Conservation (phyloP, 352 stramenopile genomes). For the Phytopythium vexans region DNA sequence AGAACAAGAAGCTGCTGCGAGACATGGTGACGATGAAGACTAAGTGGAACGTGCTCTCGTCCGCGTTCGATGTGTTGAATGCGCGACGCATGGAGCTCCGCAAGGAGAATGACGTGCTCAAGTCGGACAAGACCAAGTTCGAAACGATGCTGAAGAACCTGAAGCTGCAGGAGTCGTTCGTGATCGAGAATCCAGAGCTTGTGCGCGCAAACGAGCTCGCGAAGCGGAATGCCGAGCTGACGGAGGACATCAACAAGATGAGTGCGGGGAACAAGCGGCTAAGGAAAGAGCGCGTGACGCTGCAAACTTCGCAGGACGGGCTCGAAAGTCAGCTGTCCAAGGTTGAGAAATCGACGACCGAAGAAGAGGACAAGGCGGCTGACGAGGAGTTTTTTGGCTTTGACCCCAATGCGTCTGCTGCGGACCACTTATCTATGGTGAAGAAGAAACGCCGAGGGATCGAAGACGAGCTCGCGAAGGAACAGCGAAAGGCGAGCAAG, state of each 20-base stretch:
- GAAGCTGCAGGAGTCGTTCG: slow-evolving; percentile 65
- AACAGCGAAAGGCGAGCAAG: slow-evolving; percentile 68
- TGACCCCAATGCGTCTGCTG: slow-evolving; percentile 51
- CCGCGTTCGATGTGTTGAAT: slow-evolving; percentile 68
- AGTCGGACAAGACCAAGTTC: slow-evolving; percentile 71
- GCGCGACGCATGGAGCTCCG: slow-evolving; percentile 50
- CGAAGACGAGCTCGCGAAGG: slow-evolving; percentile 78
- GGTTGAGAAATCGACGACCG: slow-evolving; percentile 40
- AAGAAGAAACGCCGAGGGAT: slow-evolving; percentile 71
- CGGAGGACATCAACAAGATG: slow-evolving; percentile 84
- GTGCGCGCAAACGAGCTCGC: slow-evolving; percentile 72
- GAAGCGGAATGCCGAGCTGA: slow-evolving; percentile 70
- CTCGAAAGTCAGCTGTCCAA: slow-evolving; percentile 66
- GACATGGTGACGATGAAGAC: slow-evolving; percentile 46
- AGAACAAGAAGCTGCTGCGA: slow-evolving; percentile 78
- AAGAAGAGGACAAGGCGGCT: slow-evolving; percentile 55
- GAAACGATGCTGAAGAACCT: slow-evolving; percentile 80
- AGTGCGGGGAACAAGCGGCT: slow-evolving; percentile 79
- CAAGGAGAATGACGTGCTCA: slow-evolving; percentile 71
- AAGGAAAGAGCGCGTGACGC: slow-evolving; percentile 67
- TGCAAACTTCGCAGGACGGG: slow-evolving; percentile 68
- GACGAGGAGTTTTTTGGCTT: slow-evolving; percentile 81
- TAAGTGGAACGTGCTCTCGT: slow-evolving; percentile 74
- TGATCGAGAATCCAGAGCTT: slow-evolving; percentile 79
- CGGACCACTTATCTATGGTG: slow-evolving; percentile 52